A percentile compares a stretch with the other conserved stretches of the same genome.
Evolutionary conservation across 2,329 filamentous ascomycete species (phyloP).

Genomic region (Fusarium buxicola): DNA sequence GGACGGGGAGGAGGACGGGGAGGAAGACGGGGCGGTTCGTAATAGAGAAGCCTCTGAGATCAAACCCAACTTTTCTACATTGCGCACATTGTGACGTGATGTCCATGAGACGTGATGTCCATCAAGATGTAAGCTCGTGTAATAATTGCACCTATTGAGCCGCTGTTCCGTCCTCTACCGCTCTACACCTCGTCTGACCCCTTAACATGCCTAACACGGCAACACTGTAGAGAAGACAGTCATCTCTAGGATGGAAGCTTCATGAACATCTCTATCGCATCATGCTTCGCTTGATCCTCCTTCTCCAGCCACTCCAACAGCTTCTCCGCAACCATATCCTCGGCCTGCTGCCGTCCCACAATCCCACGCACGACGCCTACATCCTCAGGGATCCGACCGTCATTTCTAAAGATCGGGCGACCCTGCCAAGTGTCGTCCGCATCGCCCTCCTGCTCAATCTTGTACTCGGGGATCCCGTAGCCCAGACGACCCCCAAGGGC

Average conservation of each 20-base stretch:
- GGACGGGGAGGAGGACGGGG: conserved; percentile 50
- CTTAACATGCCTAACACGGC: background rate
- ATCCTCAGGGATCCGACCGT: conserved; percentile 46
- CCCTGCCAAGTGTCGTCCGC: conserved; percentile 52
- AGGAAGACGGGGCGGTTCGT: conserved; percentile 31
- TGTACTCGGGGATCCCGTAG: conserved; percentile 51
- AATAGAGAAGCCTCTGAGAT: background rate
- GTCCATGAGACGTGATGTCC: background rate
- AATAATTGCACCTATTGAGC: background rate
- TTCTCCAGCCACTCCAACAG: conserved; percentile 53
- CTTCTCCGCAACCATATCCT: conserved; percentile 54
- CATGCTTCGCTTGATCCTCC: conserved; percentile 30
- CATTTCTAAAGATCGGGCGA: conserved; percentile 49
- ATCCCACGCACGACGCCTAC: conserved; percentile 51
- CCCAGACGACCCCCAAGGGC: conserved; percentile 51
- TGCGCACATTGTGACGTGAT: background rate
- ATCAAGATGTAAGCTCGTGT: background rate
- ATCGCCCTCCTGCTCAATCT: conserved; percentile 36
- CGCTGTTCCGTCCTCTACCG: background rate
- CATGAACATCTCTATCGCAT: background rate
- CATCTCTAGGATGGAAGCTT: background rate
- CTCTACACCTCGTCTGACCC: background rate
- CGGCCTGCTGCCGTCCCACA: conserved; percentile 51
- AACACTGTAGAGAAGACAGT: background rate
- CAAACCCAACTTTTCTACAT: background rate